phyloP scores from a whole-genome alignment of 805 yeast species.

The Debaryomyces tyrocola region DNA sequence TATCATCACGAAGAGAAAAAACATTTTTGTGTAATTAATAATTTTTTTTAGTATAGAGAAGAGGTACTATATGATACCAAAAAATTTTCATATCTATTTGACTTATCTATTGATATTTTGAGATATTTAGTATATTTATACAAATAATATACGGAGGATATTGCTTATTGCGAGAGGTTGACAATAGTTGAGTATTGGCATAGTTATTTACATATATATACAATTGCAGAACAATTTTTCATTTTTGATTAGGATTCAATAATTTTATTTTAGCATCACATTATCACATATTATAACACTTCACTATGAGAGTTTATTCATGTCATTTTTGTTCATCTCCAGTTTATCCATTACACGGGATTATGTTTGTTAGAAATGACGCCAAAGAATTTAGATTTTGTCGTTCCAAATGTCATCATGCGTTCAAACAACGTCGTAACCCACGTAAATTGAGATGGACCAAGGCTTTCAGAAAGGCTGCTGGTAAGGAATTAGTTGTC shows the following conservation, averaged over 20 bases:
- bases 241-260: background rate
- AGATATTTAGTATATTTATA: background rate
- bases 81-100: background rate
- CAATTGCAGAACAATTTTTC: background rate
- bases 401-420: slow-evolving; percentile 96
- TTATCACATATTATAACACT: background rate
- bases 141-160: background rate
- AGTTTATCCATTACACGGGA: slow-evolving; percentile 80
- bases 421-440: slow-evolving; percentile 96
- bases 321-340: slow-evolving; percentile 99
- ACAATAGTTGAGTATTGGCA: background rate
- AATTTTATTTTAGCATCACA: background rate
- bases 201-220: background rate
- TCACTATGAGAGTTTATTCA: slow-evolving; percentile 76
- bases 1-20: background rate
- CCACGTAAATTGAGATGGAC: slow-evolving; percentile 99
- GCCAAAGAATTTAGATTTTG: slow-evolving; percentile 97
- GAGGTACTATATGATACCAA: background rate
- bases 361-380: slow-evolving; percentile 96
- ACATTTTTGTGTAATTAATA: slow-evolving; percentile 1
- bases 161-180: background rate
- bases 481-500: slow-evolving; percentile 97
- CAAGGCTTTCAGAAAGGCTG: slow-evolving; percentile 97
- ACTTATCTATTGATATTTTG: background rate
- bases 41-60: background rate